These are phyloP conservation scores for Hirsutella rhossiliensis DNA, from an alignment of 2,329 filamentous ascomycete species.

Conservation along the genomic window DNA sequence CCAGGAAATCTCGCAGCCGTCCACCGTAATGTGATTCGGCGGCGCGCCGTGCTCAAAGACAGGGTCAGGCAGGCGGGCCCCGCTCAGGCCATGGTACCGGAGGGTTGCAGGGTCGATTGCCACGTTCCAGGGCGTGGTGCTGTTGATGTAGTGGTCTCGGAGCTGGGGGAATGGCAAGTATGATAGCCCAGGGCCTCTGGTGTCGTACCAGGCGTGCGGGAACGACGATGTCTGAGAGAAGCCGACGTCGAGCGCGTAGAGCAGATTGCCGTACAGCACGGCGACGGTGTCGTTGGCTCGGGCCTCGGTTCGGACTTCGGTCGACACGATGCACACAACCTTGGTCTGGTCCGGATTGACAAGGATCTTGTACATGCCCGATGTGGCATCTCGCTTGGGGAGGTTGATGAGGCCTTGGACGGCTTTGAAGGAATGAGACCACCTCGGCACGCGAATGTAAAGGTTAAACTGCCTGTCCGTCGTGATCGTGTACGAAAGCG, in stretches of 20 bases:
- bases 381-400: slow-evolving; percentile 2
- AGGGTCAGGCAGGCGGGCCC: slow-evolving; percentile 13
- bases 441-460: slow-evolving; percentile 16
- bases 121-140: slow-evolving; percentile 16
- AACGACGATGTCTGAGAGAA: slow-evolving; percentile 12
- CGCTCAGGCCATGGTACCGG: slow-evolving; percentile 10
- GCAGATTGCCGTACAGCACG: slow-evolving; percentile 29
- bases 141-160: slow-evolving; percentile 19
- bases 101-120: slow-evolving; percentile 14
- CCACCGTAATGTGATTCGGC: slow-evolving; percentile 22
- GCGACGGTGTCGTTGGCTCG: slow-evolving; percentile 23
- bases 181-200: slow-evolving; percentile 6
- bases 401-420: slow-evolving; percentile 6
- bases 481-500: slow-evolving; percentile 15
- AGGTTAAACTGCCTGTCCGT: slow-evolving; percentile 13
- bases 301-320: slow-evolving; percentile 9
- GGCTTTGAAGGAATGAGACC: slow-evolving; percentile 6
- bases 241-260: slow-evolving; percentile 28
- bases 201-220: slow-evolving; percentile 10
- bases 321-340: slow-evolving; percentile 8
- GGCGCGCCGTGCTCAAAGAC: slow-evolving; percentile 15
- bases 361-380: slow-evolving; percentile 10
- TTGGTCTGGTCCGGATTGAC: slow-evolving; percentile 8
- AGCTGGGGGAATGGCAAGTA: slow-evolving; percentile 13
- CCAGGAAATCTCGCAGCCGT: slow-evolving; percentile 25